Evolutionary conservation across 2,329 filamentous ascomycete species (phyloP).

Genomic region (Aspergillus sp.): DNA sequence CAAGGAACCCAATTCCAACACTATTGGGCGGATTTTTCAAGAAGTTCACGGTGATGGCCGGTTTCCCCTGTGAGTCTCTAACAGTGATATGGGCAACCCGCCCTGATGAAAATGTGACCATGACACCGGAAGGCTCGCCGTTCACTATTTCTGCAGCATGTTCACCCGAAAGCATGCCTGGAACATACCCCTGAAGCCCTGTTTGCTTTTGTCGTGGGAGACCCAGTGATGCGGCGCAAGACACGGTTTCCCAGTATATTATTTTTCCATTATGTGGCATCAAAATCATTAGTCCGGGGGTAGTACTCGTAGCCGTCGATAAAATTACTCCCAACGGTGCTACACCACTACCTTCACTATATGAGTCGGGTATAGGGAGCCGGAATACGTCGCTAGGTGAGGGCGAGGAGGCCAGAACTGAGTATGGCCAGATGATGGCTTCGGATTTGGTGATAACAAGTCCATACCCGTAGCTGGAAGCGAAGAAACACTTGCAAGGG

Average conservation of each 20-base stretch:
- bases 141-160: slow-evolving; percentile 73
- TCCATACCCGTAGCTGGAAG: slow-evolving; percentile 68
- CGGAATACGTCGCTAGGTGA: slow-evolving; percentile 64
- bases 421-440: slow-evolving; percentile 90
- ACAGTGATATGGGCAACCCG: slow-evolving; percentile 83
- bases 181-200: slow-evolving; percentile 72
- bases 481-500: slow-evolving; percentile 65
- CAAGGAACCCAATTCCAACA: slow-evolving; percentile 65
- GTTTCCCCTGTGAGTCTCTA: slow-evolving; percentile 82
- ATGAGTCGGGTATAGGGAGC: slow-evolving; percentile 74
- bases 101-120: slow-evolving; percentile 81
- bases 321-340: slow-evolving; percentile 83
- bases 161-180: slow-evolving; percentile 76
- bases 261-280: slow-evolving; percentile 82
- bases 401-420: slow-evolving; percentile 39
- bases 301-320: slow-evolving; percentile 72
- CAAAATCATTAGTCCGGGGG: slow-evolving; percentile 83
- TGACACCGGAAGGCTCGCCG: slow-evolving; percentile 82
- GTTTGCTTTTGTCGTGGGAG: slow-evolving; percentile 79
- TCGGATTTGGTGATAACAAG: slow-evolving; percentile 77
- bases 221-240: slow-evolving; percentile 79
- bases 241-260: slow-evolving; percentile 93
- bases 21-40: slow-evolving; percentile 62
- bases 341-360: slow-evolving; percentile 65
- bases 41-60: slow-evolving; percentile 74